phyloP scores from a whole-genome alignment of 2,329 filamentous ascomycete species.

The Xylaria sp. region DNA sequence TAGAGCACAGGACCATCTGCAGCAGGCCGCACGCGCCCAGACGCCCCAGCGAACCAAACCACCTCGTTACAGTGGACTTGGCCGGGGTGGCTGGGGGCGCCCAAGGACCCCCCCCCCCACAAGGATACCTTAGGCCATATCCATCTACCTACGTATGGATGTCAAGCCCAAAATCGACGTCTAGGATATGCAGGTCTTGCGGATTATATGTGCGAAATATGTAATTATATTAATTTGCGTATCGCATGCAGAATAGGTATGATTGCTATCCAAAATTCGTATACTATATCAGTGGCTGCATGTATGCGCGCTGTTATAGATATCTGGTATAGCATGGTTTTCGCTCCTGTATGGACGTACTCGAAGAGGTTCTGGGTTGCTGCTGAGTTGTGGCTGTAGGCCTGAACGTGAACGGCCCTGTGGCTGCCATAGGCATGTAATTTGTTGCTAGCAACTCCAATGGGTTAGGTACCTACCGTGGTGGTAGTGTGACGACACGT shows the following conservation, averaged over 20 bases:
- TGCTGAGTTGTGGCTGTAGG: too few relatives aligned
- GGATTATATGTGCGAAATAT: not conserved
- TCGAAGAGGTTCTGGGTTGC: too few relatives aligned
- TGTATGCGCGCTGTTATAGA: too few relatives aligned
- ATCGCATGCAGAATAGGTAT: too few relatives aligned
- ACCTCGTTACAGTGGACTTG: too few relatives aligned
- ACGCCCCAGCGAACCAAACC: slow-evolving; percentile 2
- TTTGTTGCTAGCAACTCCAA: too few relatives aligned
- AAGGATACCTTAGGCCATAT: not conserved
- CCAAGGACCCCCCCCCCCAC: too few relatives aligned
- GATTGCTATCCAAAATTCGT: too few relatives aligned
- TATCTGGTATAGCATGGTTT: too few relatives aligned
- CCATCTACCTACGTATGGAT: slow-evolving; percentile 9
- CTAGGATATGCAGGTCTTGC: slow-evolving; percentile 15
- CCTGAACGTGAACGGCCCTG: too few relatives aligned
- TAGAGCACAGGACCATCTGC: slow-evolving; percentile 13
- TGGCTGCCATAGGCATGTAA: slow-evolving; percentile 3
- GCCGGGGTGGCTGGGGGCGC: too few relatives aligned
- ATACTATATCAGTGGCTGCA: not conserved
- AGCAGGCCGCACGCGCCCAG: slow-evolving; percentile 9
- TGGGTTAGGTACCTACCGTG: not conserved
- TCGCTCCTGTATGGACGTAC: too few relatives aligned
- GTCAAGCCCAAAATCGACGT: slow-evolving; percentile 13
- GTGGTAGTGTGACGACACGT: not conserved
- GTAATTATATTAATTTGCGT: not conserved